Conservation (phyloP, 139 green algal species). For the Chlamydomonas eustigma region DNA sequence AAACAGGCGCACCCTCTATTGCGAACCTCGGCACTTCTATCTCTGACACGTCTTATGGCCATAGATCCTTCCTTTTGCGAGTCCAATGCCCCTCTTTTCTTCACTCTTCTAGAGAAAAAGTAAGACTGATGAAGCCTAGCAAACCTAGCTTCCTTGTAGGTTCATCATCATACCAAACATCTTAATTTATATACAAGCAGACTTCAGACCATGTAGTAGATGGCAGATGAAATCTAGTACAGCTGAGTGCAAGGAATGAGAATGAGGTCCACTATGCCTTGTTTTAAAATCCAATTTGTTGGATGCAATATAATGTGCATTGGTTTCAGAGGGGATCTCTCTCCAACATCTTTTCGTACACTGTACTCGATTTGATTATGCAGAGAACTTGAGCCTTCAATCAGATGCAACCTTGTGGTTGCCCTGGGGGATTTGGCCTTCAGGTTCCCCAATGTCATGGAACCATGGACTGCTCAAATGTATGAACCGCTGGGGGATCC, state of each 20-base stretch:
- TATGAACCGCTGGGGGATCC: neutral
- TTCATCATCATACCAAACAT: too few species aligned
- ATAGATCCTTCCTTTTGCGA: slow-evolving; percentile 78
- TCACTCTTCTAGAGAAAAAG: slow-evolving; percentile 34
- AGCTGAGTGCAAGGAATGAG: too few species aligned
- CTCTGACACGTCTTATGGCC: slow-evolving; percentile 88
- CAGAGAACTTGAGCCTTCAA: neutral
- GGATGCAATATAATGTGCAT: too few species aligned
- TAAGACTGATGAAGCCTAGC: too few species aligned
- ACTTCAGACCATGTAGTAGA: too few species aligned
- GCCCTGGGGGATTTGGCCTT: slow-evolving; percentile 85
- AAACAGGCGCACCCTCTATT: slow-evolving; percentile 2
- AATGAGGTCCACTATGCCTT: too few species aligned
- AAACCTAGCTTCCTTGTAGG: too few species aligned
- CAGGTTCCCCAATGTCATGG: slow-evolving; percentile 88
- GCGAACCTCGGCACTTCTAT: slow-evolving; percentile 62
- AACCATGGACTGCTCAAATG: slow-evolving; percentile 87
- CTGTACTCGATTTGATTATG: neutral
- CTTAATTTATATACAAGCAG: too few species aligned
- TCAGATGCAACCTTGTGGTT: slow-evolving; percentile 76
- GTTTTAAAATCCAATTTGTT: too few species aligned
- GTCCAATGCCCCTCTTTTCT: slow-evolving; percentile 68
- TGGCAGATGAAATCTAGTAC: too few species aligned
- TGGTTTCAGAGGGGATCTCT: too few species aligned
- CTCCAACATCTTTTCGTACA: neutral